phyloP scores from a whole-genome alignment of 257 asterid genomes.

The Solanum ossicruentum region DNA sequence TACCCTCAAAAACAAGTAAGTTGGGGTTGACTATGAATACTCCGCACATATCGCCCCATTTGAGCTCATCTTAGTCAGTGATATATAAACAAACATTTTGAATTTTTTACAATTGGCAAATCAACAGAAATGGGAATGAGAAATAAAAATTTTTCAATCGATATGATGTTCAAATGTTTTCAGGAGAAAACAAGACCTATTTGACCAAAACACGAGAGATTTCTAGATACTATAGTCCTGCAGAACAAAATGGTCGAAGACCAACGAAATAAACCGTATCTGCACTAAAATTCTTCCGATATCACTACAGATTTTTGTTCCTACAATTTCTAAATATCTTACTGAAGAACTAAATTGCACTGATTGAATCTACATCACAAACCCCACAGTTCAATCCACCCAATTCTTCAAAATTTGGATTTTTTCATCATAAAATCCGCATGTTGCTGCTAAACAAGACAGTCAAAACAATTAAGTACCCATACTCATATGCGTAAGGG shows the following conservation, averaged over 20 bases:
- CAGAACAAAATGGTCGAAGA: background rate
- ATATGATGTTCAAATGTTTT: background rate
- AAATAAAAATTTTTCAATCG: background rate
- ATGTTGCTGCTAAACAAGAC: background rate
- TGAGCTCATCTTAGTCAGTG: background rate
- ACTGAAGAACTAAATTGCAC: background rate
- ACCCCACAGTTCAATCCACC: background rate
- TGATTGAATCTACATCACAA: background rate
- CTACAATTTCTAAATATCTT: background rate
- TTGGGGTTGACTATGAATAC: background rate
- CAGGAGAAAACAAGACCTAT: background rate
- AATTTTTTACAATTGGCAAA: background rate
- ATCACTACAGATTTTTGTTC: background rate
- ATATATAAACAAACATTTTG: background rate
- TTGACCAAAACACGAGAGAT: background rate
- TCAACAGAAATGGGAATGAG: background rate
- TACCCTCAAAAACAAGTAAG: background rate
- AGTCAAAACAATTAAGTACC: background rate
- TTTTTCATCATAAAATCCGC: background rate
- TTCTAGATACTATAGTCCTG: background rate
- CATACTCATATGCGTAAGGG: background rate
- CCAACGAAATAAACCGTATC: background rate
- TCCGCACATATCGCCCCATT: background rate
- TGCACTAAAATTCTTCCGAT: background rate
- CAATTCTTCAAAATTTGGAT: background rate